Percentiles rank a stretch among this genome's conserved stretches.
phyloP scores from a whole-genome alignment of 2,329 filamentous ascomycete species.

The Diaporthe australafricana region DNA sequence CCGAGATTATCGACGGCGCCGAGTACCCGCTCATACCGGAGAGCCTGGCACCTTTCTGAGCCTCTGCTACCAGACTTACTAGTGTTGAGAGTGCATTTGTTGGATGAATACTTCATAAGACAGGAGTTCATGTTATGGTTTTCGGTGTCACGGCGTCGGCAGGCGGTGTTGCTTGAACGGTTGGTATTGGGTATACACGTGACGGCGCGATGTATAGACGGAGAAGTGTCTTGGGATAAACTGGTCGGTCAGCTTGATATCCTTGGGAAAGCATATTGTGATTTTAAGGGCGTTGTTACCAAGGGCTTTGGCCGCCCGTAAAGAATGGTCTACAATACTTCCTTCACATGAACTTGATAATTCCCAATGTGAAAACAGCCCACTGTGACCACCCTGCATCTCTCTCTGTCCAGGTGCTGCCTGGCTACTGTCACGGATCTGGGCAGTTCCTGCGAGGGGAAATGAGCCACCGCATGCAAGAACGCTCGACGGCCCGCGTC shows the following conservation, averaged over 20 bases:
- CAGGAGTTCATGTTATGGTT: neutral
- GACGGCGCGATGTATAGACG: neutral
- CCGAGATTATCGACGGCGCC: constrained; percentile 53
- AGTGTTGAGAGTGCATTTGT: neutral
- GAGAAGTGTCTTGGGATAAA: neutral
- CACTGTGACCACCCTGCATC: neutral
- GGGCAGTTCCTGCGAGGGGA: neutral
- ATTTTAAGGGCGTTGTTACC: neutral
- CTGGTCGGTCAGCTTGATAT: constrained; percentile 6
- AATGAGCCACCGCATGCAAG: neutral
- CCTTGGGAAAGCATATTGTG: neutral
- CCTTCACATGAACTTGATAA: neutral
- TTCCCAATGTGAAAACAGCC: neutral
- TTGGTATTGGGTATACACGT: neutral
- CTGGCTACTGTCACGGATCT: neutral
- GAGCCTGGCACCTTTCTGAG: constrained; percentile 49
- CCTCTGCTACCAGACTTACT: neutral
- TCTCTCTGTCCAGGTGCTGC: neutral
- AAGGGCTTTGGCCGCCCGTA: neutral
- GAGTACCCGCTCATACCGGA: constrained; percentile 55
- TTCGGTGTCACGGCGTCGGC: constrained; percentile 24
- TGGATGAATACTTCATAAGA: neutral
- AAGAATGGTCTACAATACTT: neutral
- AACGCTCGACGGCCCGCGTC: neutral
- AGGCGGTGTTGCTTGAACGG: neutral